Percentiles rank a stretch among this genome's conserved stretches.
Conservation (phyloP, 164 flowering plant genomes). For the Cinnamomum chago region DNA sequence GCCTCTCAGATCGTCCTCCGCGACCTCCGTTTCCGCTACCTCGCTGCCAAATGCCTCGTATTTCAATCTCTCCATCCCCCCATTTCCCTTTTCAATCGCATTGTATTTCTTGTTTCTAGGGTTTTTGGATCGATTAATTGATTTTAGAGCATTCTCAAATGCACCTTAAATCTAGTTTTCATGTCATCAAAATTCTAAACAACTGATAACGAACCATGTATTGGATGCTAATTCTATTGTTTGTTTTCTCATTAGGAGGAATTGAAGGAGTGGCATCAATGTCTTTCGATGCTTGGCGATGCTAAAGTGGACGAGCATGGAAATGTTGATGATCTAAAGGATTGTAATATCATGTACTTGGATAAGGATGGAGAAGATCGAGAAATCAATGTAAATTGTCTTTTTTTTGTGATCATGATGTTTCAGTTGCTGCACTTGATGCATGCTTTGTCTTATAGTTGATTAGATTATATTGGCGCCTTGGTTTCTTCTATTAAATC, state of each 20-base stretch:
- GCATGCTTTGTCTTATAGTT: too few relatives aligned
- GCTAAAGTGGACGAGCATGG: slow-evolving; percentile 86
- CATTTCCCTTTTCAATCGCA: slow-evolving; percentile 33
- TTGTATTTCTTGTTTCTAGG: background rate
- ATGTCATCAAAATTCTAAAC: too few relatives aligned
- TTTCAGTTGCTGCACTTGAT: background rate
- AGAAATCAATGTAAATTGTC: slow-evolving; percentile 76
- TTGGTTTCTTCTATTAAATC: background rate
- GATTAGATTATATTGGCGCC: background rate
- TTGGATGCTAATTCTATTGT: background rate
- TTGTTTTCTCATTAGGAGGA: slow-evolving; percentile 53
- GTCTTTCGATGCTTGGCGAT: slow-evolving; percentile 81
- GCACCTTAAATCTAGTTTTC: background rate
- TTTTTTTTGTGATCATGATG: background rate
- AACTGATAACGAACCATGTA: background rate
- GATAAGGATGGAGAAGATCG: slow-evolving; percentile 91
- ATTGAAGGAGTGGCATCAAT: slow-evolving; percentile 94
- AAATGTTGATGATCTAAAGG: slow-evolving; percentile 60
- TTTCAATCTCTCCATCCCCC: slow-evolving; percentile 8
- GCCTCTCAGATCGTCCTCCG: slow-evolving; percentile 81
- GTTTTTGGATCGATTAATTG: background rate
- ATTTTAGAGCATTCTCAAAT: background rate
- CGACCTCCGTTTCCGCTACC: slow-evolving; percentile 90
- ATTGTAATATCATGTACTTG: slow-evolving; percentile 54
- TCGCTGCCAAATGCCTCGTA: slow-evolving; percentile 97